Percentiles rank a stretch among this genome's conserved stretches.
Evolutionary conservation across 2,329 filamentous ascomycete genomes (phyloP).

Genomic region (Tolypocladium ovalisporum): DNA sequence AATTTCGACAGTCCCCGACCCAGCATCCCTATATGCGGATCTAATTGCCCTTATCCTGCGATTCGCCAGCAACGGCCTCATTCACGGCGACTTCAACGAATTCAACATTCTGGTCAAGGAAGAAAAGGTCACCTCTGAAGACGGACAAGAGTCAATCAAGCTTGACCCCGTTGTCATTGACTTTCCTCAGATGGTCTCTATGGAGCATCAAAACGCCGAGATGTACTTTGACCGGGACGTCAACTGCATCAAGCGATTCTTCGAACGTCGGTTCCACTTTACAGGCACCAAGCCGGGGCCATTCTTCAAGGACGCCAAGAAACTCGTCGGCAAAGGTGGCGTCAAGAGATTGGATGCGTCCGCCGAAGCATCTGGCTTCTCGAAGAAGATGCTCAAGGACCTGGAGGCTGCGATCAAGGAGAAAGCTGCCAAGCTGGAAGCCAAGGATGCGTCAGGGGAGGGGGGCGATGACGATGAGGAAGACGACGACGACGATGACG

Average conservation of each 20-base stretch:
- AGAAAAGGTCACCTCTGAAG: conserved; percentile 30
- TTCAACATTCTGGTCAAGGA: conserved; percentile 97
- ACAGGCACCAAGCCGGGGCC: conserved; percentile 72
- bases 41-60: conserved; percentile 77
- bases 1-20: conserved; percentile 72
- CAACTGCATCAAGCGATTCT: conserved; percentile 90
- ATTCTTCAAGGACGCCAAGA: conserved; percentile 74
- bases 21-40: conserved; percentile 80
- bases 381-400: conserved; percentile 93
- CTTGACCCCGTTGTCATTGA: conserved; percentile 84
- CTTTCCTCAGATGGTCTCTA: conserved; percentile 96
- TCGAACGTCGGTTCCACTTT: conserved; percentile 81
- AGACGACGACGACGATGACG: conserved; percentile 17
- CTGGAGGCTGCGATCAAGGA: conserved; percentile 82
- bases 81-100: conserved; percentile 98
- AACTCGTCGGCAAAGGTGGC: conserved; percentile 54
- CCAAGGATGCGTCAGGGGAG: conserved; percentile 16
- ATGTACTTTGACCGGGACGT: conserved; percentile 98
- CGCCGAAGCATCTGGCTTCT: conserved; percentile 89
- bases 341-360: conserved; percentile 69
- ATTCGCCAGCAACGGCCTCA: conserved; percentile 76
- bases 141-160: conserved; percentile 29
- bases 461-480: conserved; percentile 15
- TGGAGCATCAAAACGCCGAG: conserved; percentile 85
- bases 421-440: conserved; percentile 43